Conservation (phyloP, 106 monocot species). For the Dendrobium officinale region DNA sequence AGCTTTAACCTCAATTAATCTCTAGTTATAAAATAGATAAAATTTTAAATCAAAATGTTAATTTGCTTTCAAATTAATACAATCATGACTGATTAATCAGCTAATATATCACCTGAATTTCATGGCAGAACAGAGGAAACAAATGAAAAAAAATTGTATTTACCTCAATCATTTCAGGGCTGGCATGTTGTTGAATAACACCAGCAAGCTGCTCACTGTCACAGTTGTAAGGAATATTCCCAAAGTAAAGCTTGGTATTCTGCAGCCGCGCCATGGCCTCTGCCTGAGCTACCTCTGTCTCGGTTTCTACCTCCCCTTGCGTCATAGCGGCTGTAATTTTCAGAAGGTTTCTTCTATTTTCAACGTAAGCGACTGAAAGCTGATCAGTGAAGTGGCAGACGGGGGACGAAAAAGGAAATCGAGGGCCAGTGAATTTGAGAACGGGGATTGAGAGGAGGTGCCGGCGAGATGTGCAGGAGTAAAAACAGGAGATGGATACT, state of each 20-base stretch:
- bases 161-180: constrained; percentile 88
- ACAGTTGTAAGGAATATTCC: constrained; percentile 86
- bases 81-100: no score
- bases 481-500: constrained; percentile 33
- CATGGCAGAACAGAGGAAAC: no score
- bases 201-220: constrained; percentile 85
- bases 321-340: constrained; percentile 33
- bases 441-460: constrained; percentile 11
- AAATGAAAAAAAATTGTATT: no score
- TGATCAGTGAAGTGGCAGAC: constrained; percentile 9
- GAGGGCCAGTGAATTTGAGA: background rate
- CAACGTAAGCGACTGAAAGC: background rate
- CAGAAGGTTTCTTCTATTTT: background rate
- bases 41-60: no score
- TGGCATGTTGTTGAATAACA: constrained; percentile 74
- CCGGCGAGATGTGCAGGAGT: constrained; percentile 19
- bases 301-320: background rate
- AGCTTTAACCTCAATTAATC: no score
- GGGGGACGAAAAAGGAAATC: constrained; percentile 1
- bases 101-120: no score
- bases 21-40: no score
- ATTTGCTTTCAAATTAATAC: no score
- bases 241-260: constrained; percentile 85
- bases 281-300: background rate
- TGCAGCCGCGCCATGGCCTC: background rate